phyloP scores from a whole-genome alignment of 371 early-diverging fungal species.

The Batkoa obscura region DNA sequence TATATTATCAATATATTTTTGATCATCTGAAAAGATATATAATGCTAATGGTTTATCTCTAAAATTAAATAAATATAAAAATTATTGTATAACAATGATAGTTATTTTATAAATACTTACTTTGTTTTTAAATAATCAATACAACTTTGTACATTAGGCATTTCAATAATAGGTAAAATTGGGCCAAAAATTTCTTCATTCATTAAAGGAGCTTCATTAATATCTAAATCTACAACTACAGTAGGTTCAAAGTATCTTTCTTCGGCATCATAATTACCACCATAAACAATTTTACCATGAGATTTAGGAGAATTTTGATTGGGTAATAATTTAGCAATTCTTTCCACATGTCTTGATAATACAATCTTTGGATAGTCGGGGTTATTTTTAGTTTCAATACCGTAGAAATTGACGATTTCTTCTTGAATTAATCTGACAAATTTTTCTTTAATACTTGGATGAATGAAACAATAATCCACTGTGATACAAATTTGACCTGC shows the following conservation, averaged over 20 bases:
- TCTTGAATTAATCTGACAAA: slow-evolving; percentile 26
- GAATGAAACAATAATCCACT: slow-evolving; percentile 61
- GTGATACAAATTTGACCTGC: slow-evolving; percentile 73
- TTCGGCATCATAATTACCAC: slow-evolving; percentile 28
- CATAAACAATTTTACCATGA: slow-evolving; percentile 28
- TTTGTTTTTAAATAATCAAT: slow-evolving; percentile 49
- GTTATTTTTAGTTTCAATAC: slow-evolving; percentile 26
- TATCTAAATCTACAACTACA: slow-evolving; percentile 29
- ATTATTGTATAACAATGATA: neutral
- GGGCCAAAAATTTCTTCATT: slow-evolving; percentile 72
- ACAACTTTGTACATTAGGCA: slow-evolving; percentile 47
- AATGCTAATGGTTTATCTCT: slow-evolving; percentile 44
- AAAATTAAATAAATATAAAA: slow-evolving; percentile 5
- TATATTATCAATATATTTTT: neutral
- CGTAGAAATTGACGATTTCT: slow-evolving; percentile 26
- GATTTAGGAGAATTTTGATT: slow-evolving; percentile 11
- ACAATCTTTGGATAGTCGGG: slow-evolving; percentile 49
- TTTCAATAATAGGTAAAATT: slow-evolving; percentile 58
- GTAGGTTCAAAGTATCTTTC: slow-evolving; percentile 48
- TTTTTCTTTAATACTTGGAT: slow-evolving; percentile 13
- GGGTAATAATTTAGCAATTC: slow-evolving; percentile 35
- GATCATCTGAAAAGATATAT: slow-evolving; percentile 29
- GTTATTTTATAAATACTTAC: slow-evolving; percentile 61
- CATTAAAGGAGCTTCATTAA: slow-evolving; percentile 35
- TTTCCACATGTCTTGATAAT: slow-evolving; percentile 42